Percentiles rank a stretch among this genome's conserved stretches.
These are phyloP conservation scores for Pythium phragmitis DNA, from an alignment of 352 stramenopile species.

Conservation along the genomic window DNA sequence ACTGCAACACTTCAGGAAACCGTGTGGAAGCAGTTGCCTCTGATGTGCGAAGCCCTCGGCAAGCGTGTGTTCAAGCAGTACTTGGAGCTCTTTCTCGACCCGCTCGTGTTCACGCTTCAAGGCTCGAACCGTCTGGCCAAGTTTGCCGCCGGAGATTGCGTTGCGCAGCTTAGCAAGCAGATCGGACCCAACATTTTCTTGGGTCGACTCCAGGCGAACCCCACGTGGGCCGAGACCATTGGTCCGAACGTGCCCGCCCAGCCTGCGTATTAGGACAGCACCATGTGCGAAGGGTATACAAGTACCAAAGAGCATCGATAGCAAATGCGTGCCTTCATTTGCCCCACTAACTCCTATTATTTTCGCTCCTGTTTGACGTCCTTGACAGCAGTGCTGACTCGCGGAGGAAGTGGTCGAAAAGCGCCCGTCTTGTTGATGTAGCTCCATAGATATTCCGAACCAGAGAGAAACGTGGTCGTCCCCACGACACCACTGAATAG, in stretches of 20 bases:
- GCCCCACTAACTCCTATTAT: neutral
- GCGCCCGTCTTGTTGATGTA: constrained; percentile 72
- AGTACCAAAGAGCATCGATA: neutral
- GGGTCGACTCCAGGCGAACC: constrained; percentile 70
- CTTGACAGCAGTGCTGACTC: constrained; percentile 2
- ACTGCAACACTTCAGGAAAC: constrained; percentile 77
- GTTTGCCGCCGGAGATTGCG: constrained; percentile 76
- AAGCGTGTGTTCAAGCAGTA: constrained; percentile 86
- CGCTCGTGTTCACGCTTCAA: constrained; percentile 76
- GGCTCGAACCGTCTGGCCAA: constrained; percentile 63
- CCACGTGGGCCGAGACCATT: constrained; percentile 54
- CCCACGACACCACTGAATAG: constrained; percentile 55
- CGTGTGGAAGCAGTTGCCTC: constrained; percentile 81
- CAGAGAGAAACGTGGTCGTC: constrained; percentile 74
- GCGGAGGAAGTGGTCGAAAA: constrained; percentile 48
- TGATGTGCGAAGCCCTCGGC: constrained; percentile 68
- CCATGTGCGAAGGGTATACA: no score
- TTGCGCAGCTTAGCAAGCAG: constrained; percentile 69
- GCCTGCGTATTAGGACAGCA: constrained; percentile 16
- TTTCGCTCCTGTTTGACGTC: neutral
- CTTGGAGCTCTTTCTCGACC: constrained; percentile 84
- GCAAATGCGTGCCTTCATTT: neutral
- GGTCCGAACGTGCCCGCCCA: constrained; percentile 34
- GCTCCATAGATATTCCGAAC: constrained; percentile 72
- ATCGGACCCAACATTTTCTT: constrained; percentile 85